Base-by-base conservation (phyloP, 352 stramenopile genomes). In the Pythium aquatile region DNA sequence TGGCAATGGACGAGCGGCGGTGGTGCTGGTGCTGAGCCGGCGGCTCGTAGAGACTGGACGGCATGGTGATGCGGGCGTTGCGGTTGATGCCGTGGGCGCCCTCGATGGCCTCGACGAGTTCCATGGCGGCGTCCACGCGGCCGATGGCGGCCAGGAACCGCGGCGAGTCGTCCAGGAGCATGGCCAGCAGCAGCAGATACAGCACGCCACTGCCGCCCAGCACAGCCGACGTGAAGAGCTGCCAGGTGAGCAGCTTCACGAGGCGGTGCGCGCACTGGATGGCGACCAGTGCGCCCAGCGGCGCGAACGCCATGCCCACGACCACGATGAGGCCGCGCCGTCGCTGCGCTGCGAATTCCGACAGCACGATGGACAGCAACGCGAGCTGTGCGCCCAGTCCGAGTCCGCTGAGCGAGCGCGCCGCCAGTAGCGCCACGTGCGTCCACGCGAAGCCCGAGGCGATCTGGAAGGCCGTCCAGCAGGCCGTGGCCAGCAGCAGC, bases 121-220 rank as follows among this genome's bases (percentile, higher is more conserved):
- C 54, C 28, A 90, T 68, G 42, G 84, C 84, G 62, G 88, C 74
- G n/a, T 87, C 75, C 24, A 75, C 54, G 1, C 81, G 80, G 4
- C 84, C 84, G 0, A 85, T 76, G 57, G 75, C 83, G 5, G 78
- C 84, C 17, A 93, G 68, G 59, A 86, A 93, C 58, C 86, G 87
- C 24, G 84, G 84, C 11, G 82, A 88, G 44, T 93, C 84, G 17
- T 74, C 66, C 29, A 91, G 58, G 9, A 47, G 62, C 28, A 75
- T 17, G 44, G 67, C 74, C 1, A 83, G 46, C 32, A 74, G 35
- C 0, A 66, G 55, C 5, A 72, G 26, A 37, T 75, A 74, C 7
- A 83, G 6, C 3, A 68, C 4, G 14, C 68, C 66, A 24, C 73
- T 61, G 30, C 65, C 73, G 62, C 74, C 76, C 33, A 78, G 28